Base-by-base conservation (phyloP, 2,329 filamentous ascomycete species). In the Trichophyton rubrum region DNA sequence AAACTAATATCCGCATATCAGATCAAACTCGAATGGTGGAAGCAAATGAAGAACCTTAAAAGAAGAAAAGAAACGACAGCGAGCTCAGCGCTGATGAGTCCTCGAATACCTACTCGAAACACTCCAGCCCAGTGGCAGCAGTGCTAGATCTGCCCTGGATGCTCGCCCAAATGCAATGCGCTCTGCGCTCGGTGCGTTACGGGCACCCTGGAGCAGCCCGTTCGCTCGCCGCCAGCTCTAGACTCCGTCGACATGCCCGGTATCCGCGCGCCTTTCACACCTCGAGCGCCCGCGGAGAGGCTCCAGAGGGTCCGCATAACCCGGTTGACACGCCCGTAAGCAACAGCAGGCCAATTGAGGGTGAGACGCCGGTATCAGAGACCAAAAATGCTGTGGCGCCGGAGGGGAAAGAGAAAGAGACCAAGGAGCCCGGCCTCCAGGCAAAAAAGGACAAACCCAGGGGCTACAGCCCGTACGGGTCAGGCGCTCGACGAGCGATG, bases 141-240 rank as follows among this genome's bases (percentile, higher is more conserved):
- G 45, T 53, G 22, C 40, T 27, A 60, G 33, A 57, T 59, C 64
- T 61, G 64, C 64, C 60, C 64, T 65, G 62, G 49, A 56, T 63
- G 64, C 61, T 60, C 70, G 64, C 66, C 66, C 69, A 72, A 71
- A 75, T 76, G 69, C 72, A 70, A 65, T 69, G 65, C 65, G 67
- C 70, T 66, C 69, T 72, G 63, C 67, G 71, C 61, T 68, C 69
- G 64, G 68, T 64, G 64, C 56, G 60, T 58, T 62, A 53, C 58
- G 35, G 61, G 62, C 61, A 59, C 70, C 13, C 55, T 7, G 40
- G 33, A 24, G 30, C 30, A 2, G 55, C 55, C 27, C 15, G 13
- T 24, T 17, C 24, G 8, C 55, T 57, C 55, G 55, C 55, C 55
- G 30, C 30, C n/a, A 22, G 17, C 55, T 30, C 8, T 33, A 15